Evolutionary conservation across 257 asterid species (phyloP).

Genomic region (Fraxinus cuspidata): DNA sequence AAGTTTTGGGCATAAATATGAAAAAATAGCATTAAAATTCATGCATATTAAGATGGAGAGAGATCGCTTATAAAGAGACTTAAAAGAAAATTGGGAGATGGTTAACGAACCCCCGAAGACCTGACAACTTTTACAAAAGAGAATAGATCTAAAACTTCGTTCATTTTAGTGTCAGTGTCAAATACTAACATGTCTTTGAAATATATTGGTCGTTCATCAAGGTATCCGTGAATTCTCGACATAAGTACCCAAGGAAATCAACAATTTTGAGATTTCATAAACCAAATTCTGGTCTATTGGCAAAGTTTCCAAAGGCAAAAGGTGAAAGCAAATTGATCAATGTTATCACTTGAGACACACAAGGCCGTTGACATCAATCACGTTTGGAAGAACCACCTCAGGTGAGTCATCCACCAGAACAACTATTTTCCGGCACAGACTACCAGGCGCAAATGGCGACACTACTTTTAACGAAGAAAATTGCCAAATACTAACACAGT

Average conservation of each 20-base stretch:
- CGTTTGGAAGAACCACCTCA: slow-evolving; percentile 64
- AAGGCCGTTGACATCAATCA: slow-evolving; percentile 37
- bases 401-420: slow-evolving; percentile 59
- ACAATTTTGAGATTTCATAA: neutral
- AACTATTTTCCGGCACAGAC: slow-evolving; percentile 50
- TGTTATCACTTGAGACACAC: slow-evolving; percentile 34
- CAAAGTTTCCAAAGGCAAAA: neutral
- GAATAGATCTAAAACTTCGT: too few relatives aligned
- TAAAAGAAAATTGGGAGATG: too few relatives aligned
- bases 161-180: too few relatives aligned
- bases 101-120: too few relatives aligned
- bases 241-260: neutral
- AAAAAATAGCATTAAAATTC: too few relatives aligned
- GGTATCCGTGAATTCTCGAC: neutral
- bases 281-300: neutral
- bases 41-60: too few relatives aligned
- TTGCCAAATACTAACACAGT: slow-evolving; percentile 18
- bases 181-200: too few relatives aligned
- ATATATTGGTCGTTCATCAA: neutral
- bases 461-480: slow-evolving; percentile 32
- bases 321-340: slow-evolving; percentile 7
- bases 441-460: slow-evolving; percentile 73
- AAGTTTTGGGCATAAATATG: too few relatives aligned
- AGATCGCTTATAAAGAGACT: too few relatives aligned
- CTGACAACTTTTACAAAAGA: too few relatives aligned